These are phyloP conservation scores for Trapa bicornis DNA, from an alignment of 345 rosid species.

Conservation along the genomic window DNA sequence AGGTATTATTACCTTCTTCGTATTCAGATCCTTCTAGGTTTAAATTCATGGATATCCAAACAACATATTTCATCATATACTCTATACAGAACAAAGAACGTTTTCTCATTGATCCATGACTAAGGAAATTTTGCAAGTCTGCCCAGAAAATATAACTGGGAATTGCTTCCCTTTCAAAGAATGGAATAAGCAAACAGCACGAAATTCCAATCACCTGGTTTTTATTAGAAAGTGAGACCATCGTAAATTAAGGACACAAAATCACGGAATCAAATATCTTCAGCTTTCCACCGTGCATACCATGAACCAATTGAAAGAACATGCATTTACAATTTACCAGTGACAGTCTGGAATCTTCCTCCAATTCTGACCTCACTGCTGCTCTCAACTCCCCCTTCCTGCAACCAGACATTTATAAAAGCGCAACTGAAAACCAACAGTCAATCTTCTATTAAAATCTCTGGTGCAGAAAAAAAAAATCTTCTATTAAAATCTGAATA, in stretches of 20 bases:
- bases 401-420: constrained; percentile 9
- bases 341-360: constrained; percentile 13
- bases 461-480: neutral
- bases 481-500: neutral
- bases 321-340: constrained; percentile 19
- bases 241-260: neutral
- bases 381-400: constrained; percentile 40
- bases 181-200: neutral
- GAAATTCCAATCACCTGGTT: neutral
- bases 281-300: neutral
- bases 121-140: neutral
- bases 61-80: neutral
- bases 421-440: neutral
- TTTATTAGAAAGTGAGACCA: neutral
- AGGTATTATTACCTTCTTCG: neutral
- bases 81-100: neutral
- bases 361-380: constrained; percentile 12
- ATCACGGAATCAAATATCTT: neutral
- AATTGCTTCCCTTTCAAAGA: neutral
- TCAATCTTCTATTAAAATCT: neutral
- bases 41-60: neutral
- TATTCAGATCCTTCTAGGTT: neutral
- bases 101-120: neutral
- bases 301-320: neutral
- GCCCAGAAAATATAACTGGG: no score